Percentiles rank a stretch among this genome's conserved stretches.
These are phyloP conservation scores for Saprolegnia parasitica DNA, from an alignment of 352 stramenopile species.

Conservation along the genomic window DNA sequence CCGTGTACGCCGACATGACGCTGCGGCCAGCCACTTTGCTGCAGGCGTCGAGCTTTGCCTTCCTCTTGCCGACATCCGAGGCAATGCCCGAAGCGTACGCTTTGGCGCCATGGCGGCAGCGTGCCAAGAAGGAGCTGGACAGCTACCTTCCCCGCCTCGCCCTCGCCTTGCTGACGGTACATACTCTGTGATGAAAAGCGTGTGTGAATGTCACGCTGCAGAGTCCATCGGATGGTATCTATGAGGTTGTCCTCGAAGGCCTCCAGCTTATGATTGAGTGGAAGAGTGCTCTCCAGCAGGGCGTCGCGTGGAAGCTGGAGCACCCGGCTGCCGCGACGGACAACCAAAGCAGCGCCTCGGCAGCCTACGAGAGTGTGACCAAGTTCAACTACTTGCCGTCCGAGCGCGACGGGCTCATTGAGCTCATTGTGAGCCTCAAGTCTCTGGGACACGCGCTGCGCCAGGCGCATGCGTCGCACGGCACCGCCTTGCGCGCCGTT, in stretches of 20 bases:
- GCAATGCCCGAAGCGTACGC: too few relatives aligned
- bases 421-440: slow-evolving; percentile 71
- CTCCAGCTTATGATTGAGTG: slow-evolving; percentile 44
- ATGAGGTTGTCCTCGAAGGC: slow-evolving; percentile 35
- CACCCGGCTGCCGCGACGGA: slow-evolving; percentile 22
- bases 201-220: too few relatives aligned
- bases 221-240: slow-evolving; percentile 24
- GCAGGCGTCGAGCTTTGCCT: too few relatives aligned
- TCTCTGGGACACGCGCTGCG: slow-evolving; percentile 46
- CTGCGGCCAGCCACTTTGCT: background rate
- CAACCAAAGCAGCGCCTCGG: slow-evolving; percentile 34
- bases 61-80: too few relatives aligned
- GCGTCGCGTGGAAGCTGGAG: slow-evolving; percentile 56
- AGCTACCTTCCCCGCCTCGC: too few relatives aligned
- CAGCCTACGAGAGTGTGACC: slow-evolving; percentile 67
- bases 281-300: slow-evolving; percentile 54
- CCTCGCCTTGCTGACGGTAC: too few relatives aligned
- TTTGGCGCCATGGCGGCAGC: too few relatives aligned
- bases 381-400: slow-evolving; percentile 61
- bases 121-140: too few relatives aligned
- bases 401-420: slow-evolving; percentile 54
- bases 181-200: too few relatives aligned
- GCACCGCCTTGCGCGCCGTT: slow-evolving; percentile 37
- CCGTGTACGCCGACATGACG: slow-evolving; percentile 34
- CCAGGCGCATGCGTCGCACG: slow-evolving; percentile 33